Evolutionary conservation across 1,284 basidiomycete species (phyloP), one percentile per base, ranked within the genome.

Genomic region (Gymnopus androsaceus): DNA sequence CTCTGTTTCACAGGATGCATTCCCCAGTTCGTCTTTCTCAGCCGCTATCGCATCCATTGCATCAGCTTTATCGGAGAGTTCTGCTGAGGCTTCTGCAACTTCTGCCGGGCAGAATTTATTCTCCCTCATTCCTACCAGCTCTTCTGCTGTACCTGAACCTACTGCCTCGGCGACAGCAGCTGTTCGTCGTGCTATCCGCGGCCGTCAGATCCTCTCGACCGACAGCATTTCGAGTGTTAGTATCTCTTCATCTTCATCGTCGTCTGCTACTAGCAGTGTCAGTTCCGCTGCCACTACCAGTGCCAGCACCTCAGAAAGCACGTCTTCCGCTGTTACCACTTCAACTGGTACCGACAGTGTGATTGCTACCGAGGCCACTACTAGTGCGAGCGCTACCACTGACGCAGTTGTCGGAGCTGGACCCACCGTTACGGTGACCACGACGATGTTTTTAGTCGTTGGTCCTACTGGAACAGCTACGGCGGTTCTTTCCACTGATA

Each of bases 391-490:
- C 7, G 25, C 14, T 3, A 9, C 31, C 1, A 33, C 54, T 23
- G 31, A 12, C 45, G 38, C 27, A 12, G 8, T 31, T 28, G 15
- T 31, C 31, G 38, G 38, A 9, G 53, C 45, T 25, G 53, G 53
- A 21, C 23, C 31, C 12, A 51, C 48, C 12, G 47, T 50, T 4
- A 56, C 54, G 4, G 54, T 56, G 30, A 56, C 54, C 2, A 37
- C 54, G 3, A 56, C 54, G 2, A 50, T 56, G 47, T 56, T 56
- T 28, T 34, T 56, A 11, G 42, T 44, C 37, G 54, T 56, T 12
- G 54, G 48, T 3, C 37, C 41, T 1, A 51, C 54, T 1, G 54
- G 15, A 4, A 56, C 54, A 8, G 54, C 30, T 5, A 56, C 54
- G 11, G 54, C 48, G 5, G 48, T 38, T 4, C 48, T 48, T 28